Conservation (phyloP, 129 eudicot species). For the Calendula officinalis region DNA sequence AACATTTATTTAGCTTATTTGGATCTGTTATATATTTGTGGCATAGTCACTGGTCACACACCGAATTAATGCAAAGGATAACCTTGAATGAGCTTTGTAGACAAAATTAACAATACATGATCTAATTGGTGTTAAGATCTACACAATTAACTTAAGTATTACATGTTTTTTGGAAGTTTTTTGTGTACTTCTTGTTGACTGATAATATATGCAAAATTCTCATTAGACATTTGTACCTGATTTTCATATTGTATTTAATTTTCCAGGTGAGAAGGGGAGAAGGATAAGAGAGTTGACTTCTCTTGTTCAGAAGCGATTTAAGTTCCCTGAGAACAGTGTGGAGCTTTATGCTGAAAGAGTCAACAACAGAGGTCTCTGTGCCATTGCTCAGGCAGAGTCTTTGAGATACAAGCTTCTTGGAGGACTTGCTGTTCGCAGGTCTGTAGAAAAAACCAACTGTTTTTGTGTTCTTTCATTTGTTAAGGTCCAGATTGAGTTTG, state of each 20-base stretch:
- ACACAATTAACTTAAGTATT: background rate
- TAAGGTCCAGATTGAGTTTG: no score
- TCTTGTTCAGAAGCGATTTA: constrained; percentile 50
- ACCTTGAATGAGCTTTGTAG: no score
- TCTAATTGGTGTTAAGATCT: background rate
- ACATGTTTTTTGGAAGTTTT: background rate
- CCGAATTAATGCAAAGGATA: no score
- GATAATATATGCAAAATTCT: background rate
- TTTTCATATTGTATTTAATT: background rate
- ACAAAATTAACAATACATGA: background rate
- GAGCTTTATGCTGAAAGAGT: constrained; percentile 49
- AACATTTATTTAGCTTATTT: background rate
- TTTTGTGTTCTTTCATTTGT: no score
- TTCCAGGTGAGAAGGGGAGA: constrained; percentile 60
- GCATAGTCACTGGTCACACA: background rate
- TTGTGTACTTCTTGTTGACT: background rate
- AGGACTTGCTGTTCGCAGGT: constrained; percentile 61
- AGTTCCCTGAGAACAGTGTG: constrained; percentile 51
- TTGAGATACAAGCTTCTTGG: constrained; percentile 58
- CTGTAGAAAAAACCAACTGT: background rate
- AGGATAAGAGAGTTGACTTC: constrained; percentile 60
- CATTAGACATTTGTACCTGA: background rate
- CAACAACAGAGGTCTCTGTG: no score
- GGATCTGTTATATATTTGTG: background rate
- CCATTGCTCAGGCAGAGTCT: constrained; percentile 44